These are phyloP conservation scores for Candida namnaoensis DNA, from an alignment of 805 yeast genomes.

Conservation along the genomic window DNA sequence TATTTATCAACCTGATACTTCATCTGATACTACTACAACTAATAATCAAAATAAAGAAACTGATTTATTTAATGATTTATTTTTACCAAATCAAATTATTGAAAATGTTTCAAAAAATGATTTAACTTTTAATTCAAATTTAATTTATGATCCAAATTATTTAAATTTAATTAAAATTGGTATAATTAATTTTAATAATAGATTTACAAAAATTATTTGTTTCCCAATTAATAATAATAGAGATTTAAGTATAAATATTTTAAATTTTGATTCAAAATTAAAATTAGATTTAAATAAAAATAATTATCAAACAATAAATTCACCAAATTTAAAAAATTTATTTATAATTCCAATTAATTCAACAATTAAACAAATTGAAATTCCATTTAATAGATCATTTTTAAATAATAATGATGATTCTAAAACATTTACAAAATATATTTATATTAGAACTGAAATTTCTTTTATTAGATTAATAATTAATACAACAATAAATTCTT, in stretches of 20 bases:
- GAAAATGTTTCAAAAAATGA: neutral
- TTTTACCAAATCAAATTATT: neutral
- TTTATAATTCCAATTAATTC: constrained; percentile 16
- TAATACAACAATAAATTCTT: too few species aligned
- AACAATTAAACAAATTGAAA: constrained; percentile 31
- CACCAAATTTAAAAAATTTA: too few species aligned
- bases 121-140: neutral
- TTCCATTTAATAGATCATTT: constrained; percentile 10
- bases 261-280: neutral
- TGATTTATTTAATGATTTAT: too few species aligned
- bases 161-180: neutral
- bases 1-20: too few species aligned
- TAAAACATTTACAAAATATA: too few species aligned
- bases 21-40: too few species aligned
- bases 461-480: constrained; percentile 1
- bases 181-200: too few species aligned
- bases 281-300: too few species aligned
- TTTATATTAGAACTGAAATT: neutral
- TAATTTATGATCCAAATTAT: neutral
- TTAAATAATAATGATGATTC: too few species aligned
- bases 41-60: too few species aligned
- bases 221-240: neutral
- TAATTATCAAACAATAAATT: too few species aligned
- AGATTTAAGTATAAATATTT: neutral
- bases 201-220: neutral